A percentile compares a stretch with the other conserved stretches of the same genome.
These are phyloP conservation scores for Fusarium tuaranense DNA, from an alignment of 2,329 filamentous ascomycete species.

Conservation along the genomic window DNA sequence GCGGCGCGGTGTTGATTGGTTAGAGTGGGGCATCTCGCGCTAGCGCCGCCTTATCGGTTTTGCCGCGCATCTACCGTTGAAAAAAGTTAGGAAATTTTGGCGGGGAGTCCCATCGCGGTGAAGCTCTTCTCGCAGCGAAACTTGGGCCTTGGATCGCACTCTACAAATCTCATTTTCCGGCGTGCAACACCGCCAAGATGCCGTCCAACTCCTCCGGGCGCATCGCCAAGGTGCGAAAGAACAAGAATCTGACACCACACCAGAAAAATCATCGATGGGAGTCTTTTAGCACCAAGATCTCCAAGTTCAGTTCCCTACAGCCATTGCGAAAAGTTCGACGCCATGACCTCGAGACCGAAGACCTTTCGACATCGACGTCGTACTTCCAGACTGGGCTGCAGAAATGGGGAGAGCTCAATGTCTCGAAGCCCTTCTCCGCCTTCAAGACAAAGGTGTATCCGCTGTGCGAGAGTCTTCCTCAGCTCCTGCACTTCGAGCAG, in stretches of 20 bases:
- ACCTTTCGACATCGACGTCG: slow-evolving; percentile 81
- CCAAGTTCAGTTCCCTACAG: slow-evolving; percentile 89
- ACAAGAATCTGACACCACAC: slow-evolving; percentile 77
- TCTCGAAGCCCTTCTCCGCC: slow-evolving; percentile 81
- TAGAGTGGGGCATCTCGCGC: slow-evolving; percentile 8
- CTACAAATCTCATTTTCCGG: slow-evolving; percentile 40
- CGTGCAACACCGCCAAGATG: slow-evolving; percentile 61
- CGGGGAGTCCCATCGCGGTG: slow-evolving; percentile 41
- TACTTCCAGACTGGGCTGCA: slow-evolving; percentile 87
- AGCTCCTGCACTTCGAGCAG: slow-evolving; percentile 91
- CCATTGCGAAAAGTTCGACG: slow-evolving; percentile 90
- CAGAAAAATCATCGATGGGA: slow-evolving; percentile 91
- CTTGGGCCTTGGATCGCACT: slow-evolving; percentile 34
- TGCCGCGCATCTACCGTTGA: slow-evolving; percentile 48
- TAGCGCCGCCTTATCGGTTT: slow-evolving; percentile 50
- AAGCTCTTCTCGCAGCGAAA: slow-evolving; percentile 39
- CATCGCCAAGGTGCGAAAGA: slow-evolving; percentile 76
- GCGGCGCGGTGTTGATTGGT: slow-evolving; percentile 51
- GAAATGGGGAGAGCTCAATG: slow-evolving; percentile 92
- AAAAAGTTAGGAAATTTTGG: slow-evolving; percentile 50
- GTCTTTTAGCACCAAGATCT: slow-evolving; percentile 89
- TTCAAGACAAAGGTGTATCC: slow-evolving; percentile 82
- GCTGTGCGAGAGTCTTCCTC: slow-evolving; percentile 88
- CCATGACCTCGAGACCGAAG: slow-evolving; percentile 84
- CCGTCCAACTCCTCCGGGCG: slow-evolving; percentile 72